phyloP scores from a whole-genome alignment of 2,329 filamentous ascomycete species.

The Diaporthe destruens region DNA sequence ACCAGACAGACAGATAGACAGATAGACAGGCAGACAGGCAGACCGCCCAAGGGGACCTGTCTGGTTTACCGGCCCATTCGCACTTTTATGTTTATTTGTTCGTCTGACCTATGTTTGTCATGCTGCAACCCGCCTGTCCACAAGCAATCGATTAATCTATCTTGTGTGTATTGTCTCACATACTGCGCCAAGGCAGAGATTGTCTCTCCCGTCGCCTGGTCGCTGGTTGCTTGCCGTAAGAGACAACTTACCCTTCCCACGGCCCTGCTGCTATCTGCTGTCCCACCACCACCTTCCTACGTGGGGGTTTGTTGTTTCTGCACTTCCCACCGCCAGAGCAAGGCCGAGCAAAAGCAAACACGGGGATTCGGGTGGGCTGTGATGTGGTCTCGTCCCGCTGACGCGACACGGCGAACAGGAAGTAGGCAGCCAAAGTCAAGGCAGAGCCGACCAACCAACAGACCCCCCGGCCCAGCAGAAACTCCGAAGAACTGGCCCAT shows the following conservation, averaged over 20 bases:
- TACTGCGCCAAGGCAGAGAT: constrained; percentile 15
- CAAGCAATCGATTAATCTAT: constrained; percentile 10
- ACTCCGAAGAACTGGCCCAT: not conserved
- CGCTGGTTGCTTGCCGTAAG: not conserved
- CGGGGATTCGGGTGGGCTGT: constrained; percentile 10
- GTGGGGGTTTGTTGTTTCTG: not conserved
- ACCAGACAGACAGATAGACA: not conserved
- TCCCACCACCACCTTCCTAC: constrained; percentile 19
- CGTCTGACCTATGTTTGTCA: not conserved
- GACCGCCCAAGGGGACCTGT: not conserved
- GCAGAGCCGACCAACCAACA: not conserved
- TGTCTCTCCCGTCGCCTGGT: constrained; percentile 17
- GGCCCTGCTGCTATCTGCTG: constrained; percentile 18
- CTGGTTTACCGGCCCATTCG: not conserved
- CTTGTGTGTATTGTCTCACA: constrained; percentile 10
- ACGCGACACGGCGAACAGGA: not conserved
- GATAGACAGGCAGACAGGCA: not conserved
- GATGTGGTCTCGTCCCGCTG: constrained; percentile 2
- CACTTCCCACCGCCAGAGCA: constrained; percentile 5
- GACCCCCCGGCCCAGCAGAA: not conserved
- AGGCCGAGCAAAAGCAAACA: constrained; percentile 19
- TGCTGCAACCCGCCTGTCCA: constrained; percentile 18
- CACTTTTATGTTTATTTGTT: not conserved
- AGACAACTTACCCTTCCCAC: constrained; percentile 35
- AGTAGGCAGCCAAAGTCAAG: not conserved